Conservation (phyloP, 768 basidiomycete species). For the Udeniomyces megalosporus region DNA sequence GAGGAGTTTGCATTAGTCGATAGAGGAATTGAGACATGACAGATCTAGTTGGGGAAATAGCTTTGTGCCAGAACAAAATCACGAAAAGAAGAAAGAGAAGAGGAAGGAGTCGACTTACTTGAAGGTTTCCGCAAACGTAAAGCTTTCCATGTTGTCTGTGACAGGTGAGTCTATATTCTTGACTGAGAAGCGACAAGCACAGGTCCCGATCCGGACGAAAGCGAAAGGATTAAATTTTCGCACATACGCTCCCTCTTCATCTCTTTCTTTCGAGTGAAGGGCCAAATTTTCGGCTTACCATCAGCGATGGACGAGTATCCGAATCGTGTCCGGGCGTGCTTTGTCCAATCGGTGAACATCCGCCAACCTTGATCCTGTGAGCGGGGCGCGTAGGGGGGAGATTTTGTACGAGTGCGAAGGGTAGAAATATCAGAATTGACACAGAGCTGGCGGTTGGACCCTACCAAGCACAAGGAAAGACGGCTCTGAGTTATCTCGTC, state of each 20-base stretch:
- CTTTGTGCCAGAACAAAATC: too few relatives aligned
- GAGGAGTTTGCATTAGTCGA: background rate
- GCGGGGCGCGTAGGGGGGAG: background rate
- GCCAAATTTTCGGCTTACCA: background rate
- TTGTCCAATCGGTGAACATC: constrained; percentile 11
- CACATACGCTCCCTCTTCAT: too few relatives aligned
- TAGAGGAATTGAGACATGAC: too few relatives aligned
- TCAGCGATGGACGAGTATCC: constrained; percentile 7
- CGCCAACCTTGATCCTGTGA: constrained; percentile 13
- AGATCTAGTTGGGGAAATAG: too few relatives aligned
- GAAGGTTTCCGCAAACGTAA: constrained; percentile 13
- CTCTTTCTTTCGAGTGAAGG: too few relatives aligned
- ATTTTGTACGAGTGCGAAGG: too few relatives aligned
- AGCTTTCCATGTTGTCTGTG: constrained; percentile 13
- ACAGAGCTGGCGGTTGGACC: too few relatives aligned
- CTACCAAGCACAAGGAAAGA: too few relatives aligned
- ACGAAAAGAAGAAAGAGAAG: background rate
- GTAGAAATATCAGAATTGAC: background rate
- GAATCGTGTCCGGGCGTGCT: background rate
- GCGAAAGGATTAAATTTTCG: too few relatives aligned
- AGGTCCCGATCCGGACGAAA: too few relatives aligned
- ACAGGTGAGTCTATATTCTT: background rate
- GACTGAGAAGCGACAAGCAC: too few relatives aligned
- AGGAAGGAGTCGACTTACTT: background rate
- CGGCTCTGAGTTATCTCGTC: too few relatives aligned